Percentiles rank a stretch among this genome's conserved stretches.
These are phyloP conservation scores for Rhododendron williamsianum DNA, from an alignment of 148 eudicot species.

Conservation along the genomic window DNA sequence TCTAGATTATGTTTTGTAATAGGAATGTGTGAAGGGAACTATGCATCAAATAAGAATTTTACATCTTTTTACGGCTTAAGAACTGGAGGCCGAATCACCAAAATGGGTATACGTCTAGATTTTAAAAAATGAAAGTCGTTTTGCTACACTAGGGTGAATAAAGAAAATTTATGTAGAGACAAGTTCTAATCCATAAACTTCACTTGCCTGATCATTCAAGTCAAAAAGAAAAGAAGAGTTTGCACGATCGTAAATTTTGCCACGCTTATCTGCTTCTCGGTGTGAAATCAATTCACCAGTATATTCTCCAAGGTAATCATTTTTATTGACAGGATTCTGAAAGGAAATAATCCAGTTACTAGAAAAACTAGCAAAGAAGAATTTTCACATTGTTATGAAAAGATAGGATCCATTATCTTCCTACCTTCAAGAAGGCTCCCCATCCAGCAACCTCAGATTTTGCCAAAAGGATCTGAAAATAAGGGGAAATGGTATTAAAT, in stretches of 20 bases:
- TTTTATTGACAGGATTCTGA: constrained; percentile 71
- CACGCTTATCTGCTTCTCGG: constrained; percentile 95
- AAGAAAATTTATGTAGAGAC: neutral
- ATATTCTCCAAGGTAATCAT: constrained; percentile 86
- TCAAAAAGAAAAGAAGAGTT: constrained; percentile 92
- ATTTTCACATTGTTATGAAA: neutral
- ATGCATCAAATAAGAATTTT: neutral
- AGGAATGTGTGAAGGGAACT: neutral
- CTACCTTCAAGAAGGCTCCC: constrained; percentile 96
- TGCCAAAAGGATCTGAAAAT: constrained; percentile 65
- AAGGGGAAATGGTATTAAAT: neutral
- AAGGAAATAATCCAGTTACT: constrained; percentile 17
- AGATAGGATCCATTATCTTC: neutral
- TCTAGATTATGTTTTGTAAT: neutral
- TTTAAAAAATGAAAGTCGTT: neutral
- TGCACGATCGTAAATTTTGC: constrained; percentile 83
- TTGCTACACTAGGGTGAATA: neutral
- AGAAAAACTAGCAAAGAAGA: constrained; percentile 5
- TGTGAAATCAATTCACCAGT: constrained; percentile 83
- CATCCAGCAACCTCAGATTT: constrained; percentile 89
- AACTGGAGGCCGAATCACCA: neutral
- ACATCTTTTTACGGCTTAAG: neutral
- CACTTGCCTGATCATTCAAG: constrained; percentile 85
- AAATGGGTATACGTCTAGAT: neutral
- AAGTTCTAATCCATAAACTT: constrained; percentile 2